phyloP scores from a whole-genome alignment of 176 grass and related monocot species.

The Cocos nucifera region DNA sequence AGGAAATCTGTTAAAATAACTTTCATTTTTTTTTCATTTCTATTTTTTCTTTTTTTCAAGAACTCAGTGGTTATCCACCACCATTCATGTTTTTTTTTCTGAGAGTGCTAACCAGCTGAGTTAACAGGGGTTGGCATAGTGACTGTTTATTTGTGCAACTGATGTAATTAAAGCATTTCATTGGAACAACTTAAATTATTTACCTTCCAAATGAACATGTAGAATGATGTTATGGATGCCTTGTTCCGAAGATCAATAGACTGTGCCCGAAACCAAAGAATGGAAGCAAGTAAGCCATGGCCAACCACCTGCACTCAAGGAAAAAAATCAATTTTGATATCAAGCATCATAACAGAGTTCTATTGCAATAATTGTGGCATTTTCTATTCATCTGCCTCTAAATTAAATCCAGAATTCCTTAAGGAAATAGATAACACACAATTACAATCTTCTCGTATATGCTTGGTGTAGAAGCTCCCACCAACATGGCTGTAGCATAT shows the following conservation, averaged over 20 bases:
- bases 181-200: neutral
- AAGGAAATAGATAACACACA: conserved; percentile 30
- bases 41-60: too few species aligned
- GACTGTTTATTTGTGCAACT: too few species aligned
- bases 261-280: conserved; percentile 33
- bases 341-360: neutral
- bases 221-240: conserved; percentile 44
- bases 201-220: conserved; percentile 98
- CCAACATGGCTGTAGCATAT: conserved; percentile 52
- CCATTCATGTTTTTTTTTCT: too few species aligned
- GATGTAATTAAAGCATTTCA: too few species aligned
- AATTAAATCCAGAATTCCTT: too few species aligned
- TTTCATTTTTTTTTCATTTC: too few species aligned
- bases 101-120: too few species aligned
- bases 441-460: conserved; percentile 27
- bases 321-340: neutral
- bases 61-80: too few species aligned
- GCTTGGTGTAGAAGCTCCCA: conserved; percentile 47
- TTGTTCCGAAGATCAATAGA: conserved; percentile 33
- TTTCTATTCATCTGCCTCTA: too few species aligned
- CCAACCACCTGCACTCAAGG: conserved; percentile 35
- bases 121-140: too few species aligned
- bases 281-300: conserved; percentile 49
- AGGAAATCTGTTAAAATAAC: too few species aligned
- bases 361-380: too few species aligned